phyloP scores from a whole-genome alignment of 495 filamentous ascomycete species.

The Hypoxylon subgilvum region DNA sequence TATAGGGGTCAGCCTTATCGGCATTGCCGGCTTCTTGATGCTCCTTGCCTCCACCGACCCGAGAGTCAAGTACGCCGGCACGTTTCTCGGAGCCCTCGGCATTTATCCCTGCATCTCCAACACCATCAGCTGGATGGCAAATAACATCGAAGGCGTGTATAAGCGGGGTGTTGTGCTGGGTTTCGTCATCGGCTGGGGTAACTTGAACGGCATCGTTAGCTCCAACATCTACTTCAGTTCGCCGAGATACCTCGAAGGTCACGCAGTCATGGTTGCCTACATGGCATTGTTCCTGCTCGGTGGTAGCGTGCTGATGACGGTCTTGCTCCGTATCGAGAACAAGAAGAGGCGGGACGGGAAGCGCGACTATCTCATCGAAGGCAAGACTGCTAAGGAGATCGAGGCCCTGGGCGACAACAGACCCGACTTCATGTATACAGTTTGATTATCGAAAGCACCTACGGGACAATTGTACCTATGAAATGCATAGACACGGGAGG shows the following conservation, averaged over 20 bases:
- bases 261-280: slow-evolving; percentile 55
- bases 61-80: slow-evolving; percentile 77
- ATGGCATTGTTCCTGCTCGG: slow-evolving; percentile 58
- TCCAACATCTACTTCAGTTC: slow-evolving; percentile 68
- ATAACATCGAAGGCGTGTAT: slow-evolving; percentile 91
- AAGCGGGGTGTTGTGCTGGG: slow-evolving; percentile 88
- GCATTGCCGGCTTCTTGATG: slow-evolving; percentile 80
- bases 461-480: neutral
- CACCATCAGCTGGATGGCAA: slow-evolving; percentile 85
- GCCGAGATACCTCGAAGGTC: slow-evolving; percentile 55
- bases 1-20: slow-evolving; percentile 71
- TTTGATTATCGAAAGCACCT: slow-evolving; percentile 49
- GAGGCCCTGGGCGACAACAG: slow-evolving; percentile 71
- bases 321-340: slow-evolving; percentile 71
- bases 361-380: slow-evolving; percentile 71
- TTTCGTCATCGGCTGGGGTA: slow-evolving; percentile 91
- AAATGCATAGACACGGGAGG: neutral
- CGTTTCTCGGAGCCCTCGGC: slow-evolving; percentile 83
- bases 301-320: slow-evolving; percentile 66
- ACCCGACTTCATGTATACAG: slow-evolving; percentile 81
- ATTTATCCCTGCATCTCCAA: slow-evolving; percentile 95
- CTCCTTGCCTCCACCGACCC: slow-evolving; percentile 66
- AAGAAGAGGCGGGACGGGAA: slow-evolving; percentile 64
- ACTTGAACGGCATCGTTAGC: slow-evolving; percentile 84
- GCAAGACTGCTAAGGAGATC: slow-evolving; percentile 63